Base-by-base conservation (phyloP, 805 yeast species). In the Yarrowia keelungensis region DNA sequence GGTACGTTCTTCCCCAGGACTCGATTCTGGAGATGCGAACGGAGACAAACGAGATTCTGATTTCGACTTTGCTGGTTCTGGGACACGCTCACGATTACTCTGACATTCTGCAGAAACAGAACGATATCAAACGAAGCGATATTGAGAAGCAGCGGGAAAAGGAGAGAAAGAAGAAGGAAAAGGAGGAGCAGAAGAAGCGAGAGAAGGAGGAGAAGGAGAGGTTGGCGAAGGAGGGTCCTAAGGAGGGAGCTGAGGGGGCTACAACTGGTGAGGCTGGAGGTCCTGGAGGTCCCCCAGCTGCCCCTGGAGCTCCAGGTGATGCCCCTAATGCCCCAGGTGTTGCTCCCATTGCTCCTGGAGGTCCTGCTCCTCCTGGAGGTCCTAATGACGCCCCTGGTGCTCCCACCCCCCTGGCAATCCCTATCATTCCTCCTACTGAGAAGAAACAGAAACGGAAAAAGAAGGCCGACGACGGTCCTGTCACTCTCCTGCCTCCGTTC, bases 1-100 rank as follows among this genome's bases (percentile, higher is more conserved):
- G 98, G 69, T 94, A 84, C 74, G 79, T 84, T 69, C 75, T 94
- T 0, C 98, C 98, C 0, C 87, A 87, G 71, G 86, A 91, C 71
- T 84, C 96, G 1, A 84, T 94, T 2, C 80, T 89, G 69, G 98
- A 93, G 78, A 70, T 72, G 32, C 64, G 76, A 14, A 68, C 73
- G 9, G 72, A 72, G 1, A 79, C 76, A 38, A 79, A 73, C 0
- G 80, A 78, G 35, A 70, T 80, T 11, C 71, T 81, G 12, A 71
- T 81, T 15, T 82, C 85, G 1, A 79, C 77, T 67, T 59, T 82
- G 11, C 74, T 79, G 26, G 72, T 80, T 9, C 67, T 67, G 22
- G 69, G 66, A 32, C 42, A 50, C n/a, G 45, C 65, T 16, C 46
- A 58, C 12, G 71, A 69, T 58, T 59, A 39, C 50, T 65, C 26